Evolutionary conservation across 257 asterid species (phyloP).

Genomic region (Solanum paucissectum): DNA sequence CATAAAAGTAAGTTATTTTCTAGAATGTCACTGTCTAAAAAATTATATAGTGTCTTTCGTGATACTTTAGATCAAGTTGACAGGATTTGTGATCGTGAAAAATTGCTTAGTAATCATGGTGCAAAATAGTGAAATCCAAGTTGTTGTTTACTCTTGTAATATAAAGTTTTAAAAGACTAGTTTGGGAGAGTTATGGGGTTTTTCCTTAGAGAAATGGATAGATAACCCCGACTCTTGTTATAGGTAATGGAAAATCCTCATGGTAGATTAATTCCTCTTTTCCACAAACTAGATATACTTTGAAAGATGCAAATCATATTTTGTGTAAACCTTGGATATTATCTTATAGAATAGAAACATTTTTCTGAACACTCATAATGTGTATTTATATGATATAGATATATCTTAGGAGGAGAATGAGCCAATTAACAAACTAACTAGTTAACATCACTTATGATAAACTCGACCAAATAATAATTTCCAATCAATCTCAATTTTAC

Average conservation of each 20-base stretch:
- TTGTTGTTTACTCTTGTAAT: neutral
- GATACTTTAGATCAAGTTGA: neutral
- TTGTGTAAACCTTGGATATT: neutral
- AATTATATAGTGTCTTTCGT: neutral
- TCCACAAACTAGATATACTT: neutral
- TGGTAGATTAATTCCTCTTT: neutral
- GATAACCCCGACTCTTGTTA: neutral
- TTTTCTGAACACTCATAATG: too few relatives aligned
- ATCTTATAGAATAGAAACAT: neutral
- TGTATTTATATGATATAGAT: neutral
- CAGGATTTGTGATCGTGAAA: neutral
- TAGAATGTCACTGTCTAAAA: neutral
- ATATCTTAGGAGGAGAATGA: neutral
- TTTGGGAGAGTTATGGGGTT: neutral
- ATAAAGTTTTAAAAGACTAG: too few relatives aligned
- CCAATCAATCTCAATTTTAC: too few relatives aligned
- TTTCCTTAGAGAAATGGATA: neutral
- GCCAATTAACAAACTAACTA: too few relatives aligned
- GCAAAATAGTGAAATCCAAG: neutral
- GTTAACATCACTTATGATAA: too few relatives aligned
- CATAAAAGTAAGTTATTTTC: neutral
- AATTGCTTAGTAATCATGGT: neutral
- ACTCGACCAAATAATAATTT: too few relatives aligned
- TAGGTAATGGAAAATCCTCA: too few relatives aligned
- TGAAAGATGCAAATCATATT: too few relatives aligned